phyloP scores from a whole-genome alignment of 768 basidiomycete species.

The Kwoniella mangroviensis region DNA sequence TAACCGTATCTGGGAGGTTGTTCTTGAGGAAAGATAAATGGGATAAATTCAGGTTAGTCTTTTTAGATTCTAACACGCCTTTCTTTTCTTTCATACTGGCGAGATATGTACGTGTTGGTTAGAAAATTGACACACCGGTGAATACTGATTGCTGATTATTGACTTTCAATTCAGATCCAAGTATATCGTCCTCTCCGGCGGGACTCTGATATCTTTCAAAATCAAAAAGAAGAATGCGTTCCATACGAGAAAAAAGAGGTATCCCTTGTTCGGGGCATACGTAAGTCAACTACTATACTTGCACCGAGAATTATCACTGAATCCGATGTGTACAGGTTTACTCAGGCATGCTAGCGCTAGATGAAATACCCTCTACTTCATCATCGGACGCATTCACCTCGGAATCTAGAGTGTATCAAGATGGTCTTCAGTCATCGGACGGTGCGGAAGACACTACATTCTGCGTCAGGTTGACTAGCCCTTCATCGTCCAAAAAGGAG shows the following conservation, averaged over 20 bases:
- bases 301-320: no score
- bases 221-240: constrained; percentile 67
- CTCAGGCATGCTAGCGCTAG: constrained; percentile 77
- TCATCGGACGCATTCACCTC: constrained; percentile 40
- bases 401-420: constrained; percentile 76
- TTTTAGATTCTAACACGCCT: neutral
- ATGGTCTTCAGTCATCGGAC: constrained; percentile 85
- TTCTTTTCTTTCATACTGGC: no score
- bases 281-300: constrained; percentile 53
- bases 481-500: constrained; percentile 60
- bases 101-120: no score
- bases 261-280: constrained; percentile 56
- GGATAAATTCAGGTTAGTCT: constrained; percentile 76
- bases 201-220: constrained; percentile 73
- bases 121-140: no score
- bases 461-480: constrained; percentile 61
- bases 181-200: constrained; percentile 73
- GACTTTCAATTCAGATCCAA: constrained; percentile 64
- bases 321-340: constrained; percentile 67
- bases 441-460: constrained; percentile 86
- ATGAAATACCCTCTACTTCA: constrained; percentile 42
- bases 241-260: constrained; percentile 62
- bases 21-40: constrained; percentile 72
- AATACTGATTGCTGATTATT: neutral
- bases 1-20: constrained; percentile 73